A percentile compares a stretch with the other conserved stretches of the same genome.
Conservation (phyloP, 108 stramenopile species). For the Bacterosira constricta region DNA sequence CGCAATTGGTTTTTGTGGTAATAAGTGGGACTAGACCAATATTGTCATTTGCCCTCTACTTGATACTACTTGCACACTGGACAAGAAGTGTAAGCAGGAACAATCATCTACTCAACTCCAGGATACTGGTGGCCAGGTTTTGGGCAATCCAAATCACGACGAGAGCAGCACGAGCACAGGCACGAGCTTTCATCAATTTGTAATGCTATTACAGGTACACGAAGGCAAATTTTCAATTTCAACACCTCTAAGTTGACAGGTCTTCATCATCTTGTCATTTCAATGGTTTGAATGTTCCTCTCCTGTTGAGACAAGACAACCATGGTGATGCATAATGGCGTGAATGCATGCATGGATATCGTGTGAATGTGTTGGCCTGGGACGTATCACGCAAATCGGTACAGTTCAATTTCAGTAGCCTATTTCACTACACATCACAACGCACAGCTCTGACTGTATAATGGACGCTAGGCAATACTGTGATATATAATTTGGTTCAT, state of each 20-base stretch:
- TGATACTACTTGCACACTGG: constrained; percentile 46
- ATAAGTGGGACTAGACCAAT: too few relatives aligned
- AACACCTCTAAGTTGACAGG: constrained; percentile 22
- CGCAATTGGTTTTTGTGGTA: too few relatives aligned
- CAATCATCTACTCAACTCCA: constrained; percentile 6
- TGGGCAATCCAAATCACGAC: neutral
- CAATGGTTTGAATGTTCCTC: constrained; percentile 29
- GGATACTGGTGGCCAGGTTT: too few relatives aligned
- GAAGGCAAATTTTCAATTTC: constrained; percentile 22
- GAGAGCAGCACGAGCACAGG: neutral
- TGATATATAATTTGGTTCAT: too few relatives aligned
- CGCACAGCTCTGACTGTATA: too few relatives aligned
- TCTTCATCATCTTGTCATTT: constrained; percentile 27
- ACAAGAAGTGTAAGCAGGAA: neutral
- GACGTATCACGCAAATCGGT: constrained; percentile 2
- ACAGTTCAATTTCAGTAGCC: constrained; percentile 5
- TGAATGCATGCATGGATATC: constrained; percentile 11
- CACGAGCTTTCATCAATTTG: constrained; percentile 21
- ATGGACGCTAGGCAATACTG: too few relatives aligned
- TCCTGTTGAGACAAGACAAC: constrained; percentile 2
- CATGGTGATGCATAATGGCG: neutral
- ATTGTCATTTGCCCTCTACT: constrained; percentile 61
- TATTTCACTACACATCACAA: too few relatives aligned
- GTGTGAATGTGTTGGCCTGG: constrained; percentile 18
- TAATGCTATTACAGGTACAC: constrained; percentile 36